phyloP scores from a whole-genome alignment of 1,139 yeast genomes.

The Suhomyces bolitotheri region DNA sequence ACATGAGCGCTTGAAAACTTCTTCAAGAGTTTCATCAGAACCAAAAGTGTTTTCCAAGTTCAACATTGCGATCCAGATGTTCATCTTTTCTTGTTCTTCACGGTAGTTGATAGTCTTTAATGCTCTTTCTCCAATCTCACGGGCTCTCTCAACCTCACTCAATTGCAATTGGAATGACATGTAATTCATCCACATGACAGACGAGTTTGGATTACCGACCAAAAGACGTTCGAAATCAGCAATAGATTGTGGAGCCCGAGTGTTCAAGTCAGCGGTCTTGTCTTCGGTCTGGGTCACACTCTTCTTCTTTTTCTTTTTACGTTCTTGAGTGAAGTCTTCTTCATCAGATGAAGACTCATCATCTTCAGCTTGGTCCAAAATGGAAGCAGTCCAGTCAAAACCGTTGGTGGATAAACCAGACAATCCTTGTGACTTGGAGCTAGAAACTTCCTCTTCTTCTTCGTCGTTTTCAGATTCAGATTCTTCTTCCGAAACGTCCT shows the following conservation, averaged over 20 bases:
- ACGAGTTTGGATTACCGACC: constrained; percentile 90
- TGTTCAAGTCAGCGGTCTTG: constrained; percentile 77
- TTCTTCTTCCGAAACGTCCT: constrained; percentile 22
- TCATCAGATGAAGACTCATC: constrained; percentile 55
- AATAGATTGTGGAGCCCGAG: constrained; percentile 88
- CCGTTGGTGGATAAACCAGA: constrained; percentile 66
- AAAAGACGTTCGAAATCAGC: constrained; percentile 88
- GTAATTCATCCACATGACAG: constrained; percentile 94
- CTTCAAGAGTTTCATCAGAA: constrained; percentile 75
- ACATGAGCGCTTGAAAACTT: constrained; percentile 76
- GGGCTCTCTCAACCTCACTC: constrained; percentile 90
- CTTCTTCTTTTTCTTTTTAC: constrained; percentile 49
- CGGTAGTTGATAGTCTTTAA: constrained; percentile 85
- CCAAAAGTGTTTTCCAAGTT: constrained; percentile 96
- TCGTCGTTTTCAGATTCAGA: constrained; percentile 17
- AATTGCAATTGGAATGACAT: constrained; percentile 97
- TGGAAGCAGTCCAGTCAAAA: constrained; percentile 92
- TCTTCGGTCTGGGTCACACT: constrained; percentile 60
- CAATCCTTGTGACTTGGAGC: constrained; percentile 16
- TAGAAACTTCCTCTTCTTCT: constrained; percentile 15
- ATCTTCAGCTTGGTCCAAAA: constrained; percentile 74
- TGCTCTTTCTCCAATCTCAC: constrained; percentile 92
- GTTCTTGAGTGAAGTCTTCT: constrained; percentile 52
- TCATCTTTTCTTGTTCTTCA: constrained; percentile 90
- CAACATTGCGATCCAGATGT: constrained; percentile 93